phyloP scores from a whole-genome alignment of 1,284 basidiomycete species.

The Fomitopsis pinicola region DNA sequence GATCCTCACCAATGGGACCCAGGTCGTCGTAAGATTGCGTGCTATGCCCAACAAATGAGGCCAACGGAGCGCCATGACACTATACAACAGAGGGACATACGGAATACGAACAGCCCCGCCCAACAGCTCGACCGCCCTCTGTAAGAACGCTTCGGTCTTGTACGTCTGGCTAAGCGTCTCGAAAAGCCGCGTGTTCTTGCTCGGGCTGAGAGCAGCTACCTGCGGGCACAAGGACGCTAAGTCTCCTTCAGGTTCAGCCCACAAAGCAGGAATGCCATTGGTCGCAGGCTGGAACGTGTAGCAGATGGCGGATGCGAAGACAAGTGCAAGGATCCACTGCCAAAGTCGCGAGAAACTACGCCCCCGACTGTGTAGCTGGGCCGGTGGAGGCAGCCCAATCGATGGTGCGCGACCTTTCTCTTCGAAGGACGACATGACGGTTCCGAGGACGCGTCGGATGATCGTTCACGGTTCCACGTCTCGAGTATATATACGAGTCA shows the following conservation, averaged over 20 bases:
- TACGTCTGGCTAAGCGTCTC: slow-evolving; percentile 34
- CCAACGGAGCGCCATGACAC: not conserved
- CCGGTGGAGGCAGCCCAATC: slow-evolving; percentile 4
- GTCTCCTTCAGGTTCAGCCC: not conserved
- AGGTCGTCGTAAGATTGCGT: slow-evolving; percentile 39
- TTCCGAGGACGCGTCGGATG: slow-evolving; percentile 5
- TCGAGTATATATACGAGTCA: not conserved
- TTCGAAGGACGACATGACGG: slow-evolving; percentile 12
- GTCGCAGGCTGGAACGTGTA: not conserved
- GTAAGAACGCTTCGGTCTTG: slow-evolving; percentile 40
- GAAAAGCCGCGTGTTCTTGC: slow-evolving; percentile 39
- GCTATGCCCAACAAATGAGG: slow-evolving; percentile 12
- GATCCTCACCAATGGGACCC: slow-evolving; percentile 38
- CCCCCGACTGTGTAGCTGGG: not conserved
- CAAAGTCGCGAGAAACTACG: not conserved
- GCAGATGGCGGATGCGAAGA: not conserved
- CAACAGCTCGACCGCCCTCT: slow-evolving; percentile 47
- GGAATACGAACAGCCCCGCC: slow-evolving; percentile 42
- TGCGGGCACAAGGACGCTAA: slow-evolving; percentile 39
- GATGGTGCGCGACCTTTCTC: slow-evolving; percentile 11
- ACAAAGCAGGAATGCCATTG: not conserved
- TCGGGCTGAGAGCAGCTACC: slow-evolving; percentile 37
- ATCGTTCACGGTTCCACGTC: not conserved
- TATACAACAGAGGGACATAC: slow-evolving; percentile 21
- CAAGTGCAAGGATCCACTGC: not conserved